Evolutionary conservation across 345 rosid species (phyloP), one percentile per base, ranked within the genome.

Genomic region (Rhizophora mangle): DNA sequence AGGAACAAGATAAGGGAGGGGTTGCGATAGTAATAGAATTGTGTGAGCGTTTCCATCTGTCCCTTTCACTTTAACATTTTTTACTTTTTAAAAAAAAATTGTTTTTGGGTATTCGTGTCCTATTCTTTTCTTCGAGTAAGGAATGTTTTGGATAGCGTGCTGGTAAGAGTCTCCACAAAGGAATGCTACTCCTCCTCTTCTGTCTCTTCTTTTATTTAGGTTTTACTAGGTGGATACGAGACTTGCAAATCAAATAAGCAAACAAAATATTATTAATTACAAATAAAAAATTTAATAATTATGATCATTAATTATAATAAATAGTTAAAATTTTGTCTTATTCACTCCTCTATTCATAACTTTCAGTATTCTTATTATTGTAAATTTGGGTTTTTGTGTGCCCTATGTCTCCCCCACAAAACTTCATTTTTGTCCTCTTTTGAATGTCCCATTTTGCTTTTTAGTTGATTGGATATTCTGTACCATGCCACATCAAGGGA

Each of bases 121-220:
- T 21, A 20, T 55, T 55, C 60, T 55, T 55, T 55, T 24, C 60
- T 22, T 55, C 3, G 30, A 55, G 29, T 8, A 24, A 55, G 60
- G 60, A 10, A 55, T 55, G 60, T 9, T 10, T 55, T 46, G 26
- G 46, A 39, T 10, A 3, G 34, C 22, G 26, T 5, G 49, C 3
- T 3, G 46, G 46, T 19, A 19, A 30, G 52, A 62, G 71, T 18
- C 64, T 46, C 36, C 49, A 56, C 68, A 68, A 65, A 64, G 69
- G 63, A 46, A 57, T 55, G 1, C 55, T 13, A 20, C 26, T n/a
- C 39, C 9, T 21, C n/a, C 1, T 9, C 11, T 7, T 7, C 8
- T 34, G 1, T 34, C 37, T 7, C 9, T 34, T 7, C 8, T 34
- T 6, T 34, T 6, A 0, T 7, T 1, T 31, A 4, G 34, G 5